Base-by-base conservation (phyloP, 768 basidiomycete genomes). In the Sutorius australiensis region DNA sequence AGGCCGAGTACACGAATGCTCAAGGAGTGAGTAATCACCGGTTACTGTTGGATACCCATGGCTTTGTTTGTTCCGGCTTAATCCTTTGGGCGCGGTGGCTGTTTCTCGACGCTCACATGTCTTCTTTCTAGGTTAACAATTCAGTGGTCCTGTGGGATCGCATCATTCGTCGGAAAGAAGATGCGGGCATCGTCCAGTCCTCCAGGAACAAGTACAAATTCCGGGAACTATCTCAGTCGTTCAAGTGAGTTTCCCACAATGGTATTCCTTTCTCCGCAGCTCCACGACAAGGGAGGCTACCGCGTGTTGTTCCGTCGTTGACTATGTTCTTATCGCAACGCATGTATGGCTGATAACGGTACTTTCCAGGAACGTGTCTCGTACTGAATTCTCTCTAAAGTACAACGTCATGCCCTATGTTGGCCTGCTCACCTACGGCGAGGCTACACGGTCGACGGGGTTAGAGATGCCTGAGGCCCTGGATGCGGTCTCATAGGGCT, bases 321-420 rank as follows among this genome's bases (percentile, higher is more conserved):
- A 58, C 50, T 19, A 41, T 31, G 17, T 17, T 40, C 53, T 64
- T 58, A 58, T 58, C 51, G 43, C 48, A 45, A 16, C 33, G 46
- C 37, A 45, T 45, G 30, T 47, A 37, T 46, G 48, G 43, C 58
- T 66, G 63, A 64, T 58, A 55, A 52, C 54, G 56, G 34, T 45
- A 51, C 24, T 45, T 21, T 43, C n/a, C 61, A 92, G 91, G 64
- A 78, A 83, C 62, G 78, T 80, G 30, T 72, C 79, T 13, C 75
- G 86, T 14, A 83, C 86, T 6, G 73, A 81, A 54, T 94, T 89
- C 66, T 74, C 80, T 1, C 77, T 95, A 27, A 89, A 87, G 62
- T 95, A 94, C 72, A 92, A 94, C 63, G 65, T 92, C 31, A 94
- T 95, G 91, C 93, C 93, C 7, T 85, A 87, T 63, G 89, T 95